These are phyloP conservation scores for Spiromastix sp. DNA, from an alignment of 2,329 filamentous ascomycete species.

Conservation along the genomic window DNA sequence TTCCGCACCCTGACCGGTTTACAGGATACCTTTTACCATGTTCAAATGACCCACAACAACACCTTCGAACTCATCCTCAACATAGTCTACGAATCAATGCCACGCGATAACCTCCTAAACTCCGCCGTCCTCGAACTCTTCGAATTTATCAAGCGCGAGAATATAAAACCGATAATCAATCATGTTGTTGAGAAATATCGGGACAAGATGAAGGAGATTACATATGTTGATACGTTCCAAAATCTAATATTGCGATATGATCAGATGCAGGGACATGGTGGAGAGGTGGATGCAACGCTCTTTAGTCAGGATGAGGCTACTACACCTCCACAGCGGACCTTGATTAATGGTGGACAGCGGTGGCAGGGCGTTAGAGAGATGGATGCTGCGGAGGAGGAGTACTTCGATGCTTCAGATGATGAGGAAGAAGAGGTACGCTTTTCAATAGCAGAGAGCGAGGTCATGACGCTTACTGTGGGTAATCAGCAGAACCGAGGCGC, in stretches of 20 bases:
- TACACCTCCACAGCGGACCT: conserved; percentile 29
- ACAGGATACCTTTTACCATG: conserved; percentile 85
- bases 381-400: conserved; percentile 80
- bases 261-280: conserved; percentile 58
- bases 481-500: conserved; percentile 28
- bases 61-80: conserved; percentile 77
- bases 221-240: conserved; percentile 76
- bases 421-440: conserved; percentile 56
- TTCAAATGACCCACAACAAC: conserved; percentile 69
- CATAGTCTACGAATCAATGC: conserved; percentile 74
- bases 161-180: conserved; percentile 67
- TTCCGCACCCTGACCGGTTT: conserved; percentile 78
- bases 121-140: conserved; percentile 93
- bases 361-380: conserved; percentile 70
- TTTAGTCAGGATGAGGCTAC: conserved; percentile 62
- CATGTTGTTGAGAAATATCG: conserved; percentile 79
- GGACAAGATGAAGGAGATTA: conserved; percentile 63
- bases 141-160: conserved; percentile 75
- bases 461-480: conserved; percentile 13
- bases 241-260: conserved; percentile 69
- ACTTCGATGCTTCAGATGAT: conserved; percentile 84
- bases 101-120: conserved; percentile 84
- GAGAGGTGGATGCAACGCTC: conserved; percentile 53
- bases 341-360: conserved; percentile 46
- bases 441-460: conserved; percentile 4